phyloP scores from a whole-genome alignment of 176 grass and related monocot species.

The Carex kokanica region DNA sequence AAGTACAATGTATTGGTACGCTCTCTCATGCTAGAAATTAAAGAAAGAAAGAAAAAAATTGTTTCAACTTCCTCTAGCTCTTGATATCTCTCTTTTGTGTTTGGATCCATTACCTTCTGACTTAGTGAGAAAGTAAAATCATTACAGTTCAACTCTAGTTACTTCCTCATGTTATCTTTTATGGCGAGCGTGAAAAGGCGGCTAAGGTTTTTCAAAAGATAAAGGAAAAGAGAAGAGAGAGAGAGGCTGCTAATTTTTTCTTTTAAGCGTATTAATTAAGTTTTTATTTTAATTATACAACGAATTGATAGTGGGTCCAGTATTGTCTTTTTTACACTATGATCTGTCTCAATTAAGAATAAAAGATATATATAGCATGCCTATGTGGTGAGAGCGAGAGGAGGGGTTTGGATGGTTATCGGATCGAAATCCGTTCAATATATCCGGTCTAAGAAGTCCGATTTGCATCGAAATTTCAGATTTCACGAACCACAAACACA shows the following conservation, averaged over 20 bases:
- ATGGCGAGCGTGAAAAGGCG: slow-evolving; percentile 20
- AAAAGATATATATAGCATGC: slow-evolving; percentile 1
- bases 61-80: slow-evolving; percentile 21
- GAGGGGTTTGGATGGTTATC: too few relatives aligned
- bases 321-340: not conserved
- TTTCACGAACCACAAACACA: too few relatives aligned
- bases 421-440: too few relatives aligned
- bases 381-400: not conserved
- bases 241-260: not conserved
- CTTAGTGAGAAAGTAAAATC: slow-evolving; percentile 39
- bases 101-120: slow-evolving; percentile 1
- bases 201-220: slow-evolving; percentile 27
- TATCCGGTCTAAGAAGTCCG: too few relatives aligned
- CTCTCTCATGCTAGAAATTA: slow-evolving; percentile 17
- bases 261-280: not conserved
- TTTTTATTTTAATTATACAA: slow-evolving; percentile 25
- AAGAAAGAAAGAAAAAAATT: slow-evolving; percentile 14
- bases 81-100: slow-evolving; percentile 20
- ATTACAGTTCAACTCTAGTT: slow-evolving; percentile 25
- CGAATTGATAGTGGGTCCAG: not conserved
- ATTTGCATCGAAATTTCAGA: too few relatives aligned
- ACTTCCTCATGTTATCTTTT: slow-evolving; percentile 19
- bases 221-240: not conserved
- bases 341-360: not conserved
- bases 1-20: slow-evolving; percentile 40